Evolutionary conservation across 805 yeast genomes (phyloP).

Genomic region (Saturnispora zaruensis): DNA sequence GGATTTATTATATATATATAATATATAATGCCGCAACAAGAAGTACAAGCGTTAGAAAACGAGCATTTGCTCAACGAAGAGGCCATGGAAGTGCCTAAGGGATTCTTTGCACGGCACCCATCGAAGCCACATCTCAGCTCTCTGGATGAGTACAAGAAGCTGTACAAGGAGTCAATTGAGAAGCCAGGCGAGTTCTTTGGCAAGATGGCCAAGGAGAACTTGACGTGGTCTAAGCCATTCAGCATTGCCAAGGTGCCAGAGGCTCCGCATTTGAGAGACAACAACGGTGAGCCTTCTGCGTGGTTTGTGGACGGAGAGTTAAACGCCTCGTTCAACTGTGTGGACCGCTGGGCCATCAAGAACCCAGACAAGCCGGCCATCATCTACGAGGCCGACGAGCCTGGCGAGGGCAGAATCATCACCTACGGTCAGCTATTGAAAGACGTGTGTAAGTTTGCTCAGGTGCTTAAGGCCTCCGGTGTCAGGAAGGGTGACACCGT

Average conservation of each 20-base stretch:
- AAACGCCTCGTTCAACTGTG: conserved; percentile 74
- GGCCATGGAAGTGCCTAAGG: conserved; percentile 26
- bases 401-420: conserved; percentile 49
- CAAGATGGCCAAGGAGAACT: conserved; percentile 38
- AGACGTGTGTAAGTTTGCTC: conserved; percentile 64
- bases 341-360: conserved; percentile 69
- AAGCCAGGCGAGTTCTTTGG: conserved; percentile 51
- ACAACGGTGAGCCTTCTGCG: conserved; percentile 44
- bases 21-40: background rate
- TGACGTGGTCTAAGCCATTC: conserved; percentile 48
- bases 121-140: conserved; percentile 39
- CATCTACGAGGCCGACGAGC: conserved; percentile 77
- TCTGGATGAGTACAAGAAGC: conserved; percentile 39
- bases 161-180: conserved; percentile 48
- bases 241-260: conserved; percentile 38
- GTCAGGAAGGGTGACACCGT: conserved; percentile 77
- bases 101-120: conserved; percentile 34
- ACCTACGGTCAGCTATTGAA: conserved; percentile 66
- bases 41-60: conserved; percentile 24
- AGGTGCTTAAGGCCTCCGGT: conserved; percentile 56
- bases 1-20: background rate
- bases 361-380: conserved; percentile 69
- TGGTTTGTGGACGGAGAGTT: conserved; percentile 78
- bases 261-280: conserved; percentile 35
- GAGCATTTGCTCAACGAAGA: conserved; percentile 27